Evolutionary conservation across 2,329 filamentous ascomycete species (phyloP).

Genomic region (Claviceps purpurea): DNA sequence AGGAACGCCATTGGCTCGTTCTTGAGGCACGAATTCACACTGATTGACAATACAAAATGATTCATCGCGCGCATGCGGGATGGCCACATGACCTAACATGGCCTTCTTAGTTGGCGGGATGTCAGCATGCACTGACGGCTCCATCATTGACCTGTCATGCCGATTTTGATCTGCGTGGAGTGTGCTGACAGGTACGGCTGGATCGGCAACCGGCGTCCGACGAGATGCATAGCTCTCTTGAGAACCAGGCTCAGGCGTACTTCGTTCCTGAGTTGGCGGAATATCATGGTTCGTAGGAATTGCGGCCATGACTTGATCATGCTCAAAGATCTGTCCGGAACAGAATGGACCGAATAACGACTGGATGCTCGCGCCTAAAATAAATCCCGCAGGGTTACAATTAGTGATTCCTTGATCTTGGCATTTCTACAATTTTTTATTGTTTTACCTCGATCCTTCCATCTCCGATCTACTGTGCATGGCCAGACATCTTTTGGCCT

Average conservation of each 20-base stretch:
- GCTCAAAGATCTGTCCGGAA: constrained; percentile 42
- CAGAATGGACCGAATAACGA: constrained; percentile 60
- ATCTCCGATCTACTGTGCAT: constrained; percentile 59
- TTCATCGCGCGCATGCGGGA: background rate
- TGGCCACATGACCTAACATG: background rate
- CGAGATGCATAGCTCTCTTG: background rate
- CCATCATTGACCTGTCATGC: background rate
- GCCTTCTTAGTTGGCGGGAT: too few relatives aligned
- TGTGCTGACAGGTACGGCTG: background rate
- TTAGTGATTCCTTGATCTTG: background rate
- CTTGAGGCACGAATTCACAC: background rate
- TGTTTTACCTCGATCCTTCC: constrained; percentile 38
- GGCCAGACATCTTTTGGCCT: constrained; percentile 67
- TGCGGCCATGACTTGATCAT: constrained; percentile 48
- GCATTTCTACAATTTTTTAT: background rate
- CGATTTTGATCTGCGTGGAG: background rate
- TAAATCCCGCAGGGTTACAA: background rate
- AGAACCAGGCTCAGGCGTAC: background rate
- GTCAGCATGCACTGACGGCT: background rate
- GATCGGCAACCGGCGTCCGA: background rate
- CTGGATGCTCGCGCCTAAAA: constrained; percentile 44
- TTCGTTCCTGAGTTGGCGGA: background rate
- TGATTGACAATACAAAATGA: background rate
- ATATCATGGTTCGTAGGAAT: background rate
- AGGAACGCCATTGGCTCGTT: background rate